A percentile compares a stretch with the other conserved stretches of the same genome.
Conservation (phyloP, 768 basidiomycete species). For the Lactarius indigo region DNA sequence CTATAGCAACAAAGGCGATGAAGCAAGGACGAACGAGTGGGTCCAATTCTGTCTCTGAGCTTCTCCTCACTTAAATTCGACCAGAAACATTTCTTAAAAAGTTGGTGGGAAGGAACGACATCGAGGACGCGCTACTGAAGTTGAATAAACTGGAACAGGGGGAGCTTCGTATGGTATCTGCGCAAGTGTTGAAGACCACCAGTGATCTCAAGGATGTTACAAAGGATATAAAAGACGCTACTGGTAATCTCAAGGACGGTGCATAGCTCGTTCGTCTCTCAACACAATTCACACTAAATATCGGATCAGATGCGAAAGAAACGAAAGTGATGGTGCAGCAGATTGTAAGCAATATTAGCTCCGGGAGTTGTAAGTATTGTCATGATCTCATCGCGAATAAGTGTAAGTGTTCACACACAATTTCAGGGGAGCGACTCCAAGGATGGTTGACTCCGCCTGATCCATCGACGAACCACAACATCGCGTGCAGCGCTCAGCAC, state of each 20-base stretch:
- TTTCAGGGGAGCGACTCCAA: not conserved
- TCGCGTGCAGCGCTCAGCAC: not conserved
- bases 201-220: not conserved
- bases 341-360: not conserved
- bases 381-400: not conserved
- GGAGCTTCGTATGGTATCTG: not conserved
- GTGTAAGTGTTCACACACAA: not conserved
- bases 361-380: not conserved
- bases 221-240: too few species aligned
- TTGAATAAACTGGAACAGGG: not conserved
- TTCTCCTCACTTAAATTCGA: not conserved
- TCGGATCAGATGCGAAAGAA: not conserved
- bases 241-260: too few species aligned
- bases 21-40: not conserved
- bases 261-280: not conserved
- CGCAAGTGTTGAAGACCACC: not conserved
- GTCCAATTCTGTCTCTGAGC: not conserved
- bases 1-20: not conserved
- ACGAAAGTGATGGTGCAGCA: not conserved
- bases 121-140: not conserved
- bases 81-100: not conserved
- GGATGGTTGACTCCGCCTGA: not conserved
- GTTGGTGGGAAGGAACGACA: not conserved
- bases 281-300: not conserved
- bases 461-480: not conserved